Evolutionary conservation across 352 stramenopile species (phyloP).

Genomic region (Thalassiosira exigua): DNA sequence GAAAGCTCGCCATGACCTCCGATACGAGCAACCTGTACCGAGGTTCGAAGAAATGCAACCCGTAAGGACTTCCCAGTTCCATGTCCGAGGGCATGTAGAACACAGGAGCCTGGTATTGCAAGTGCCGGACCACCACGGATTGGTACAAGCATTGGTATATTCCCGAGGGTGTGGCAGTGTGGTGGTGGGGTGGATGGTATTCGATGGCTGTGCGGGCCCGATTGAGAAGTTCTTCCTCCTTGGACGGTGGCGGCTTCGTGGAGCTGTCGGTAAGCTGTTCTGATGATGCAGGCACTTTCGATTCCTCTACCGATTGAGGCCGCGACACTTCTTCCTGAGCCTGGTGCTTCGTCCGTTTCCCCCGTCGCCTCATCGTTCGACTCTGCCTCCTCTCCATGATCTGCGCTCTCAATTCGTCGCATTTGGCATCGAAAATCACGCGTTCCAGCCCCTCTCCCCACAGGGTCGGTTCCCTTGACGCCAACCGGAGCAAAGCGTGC

Average conservation of each 20-base stretch:
- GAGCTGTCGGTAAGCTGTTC: not conserved
- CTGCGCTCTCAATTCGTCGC: constrained; percentile 28
- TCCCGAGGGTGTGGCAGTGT: constrained; percentile 32
- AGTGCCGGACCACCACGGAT: constrained; percentile 58
- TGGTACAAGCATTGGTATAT: constrained; percentile 67
- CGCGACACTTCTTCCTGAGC: not conserved
- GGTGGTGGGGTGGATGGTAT: constrained; percentile 29
- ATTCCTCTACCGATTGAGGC: constrained; percentile 9
- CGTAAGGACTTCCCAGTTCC: constrained; percentile 56
- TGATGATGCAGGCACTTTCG: constrained; percentile 5
- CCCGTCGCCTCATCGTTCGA: constrained; percentile 23
- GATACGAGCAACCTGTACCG: constrained; percentile 76
- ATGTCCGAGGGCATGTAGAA: constrained; percentile 72
- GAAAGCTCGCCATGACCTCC: constrained; percentile 59
- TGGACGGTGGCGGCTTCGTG: not conserved
- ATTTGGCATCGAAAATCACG: constrained; percentile 53
- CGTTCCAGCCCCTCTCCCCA: constrained; percentile 60
- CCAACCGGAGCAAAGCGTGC: constrained; percentile 48
- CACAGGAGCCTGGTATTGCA: constrained; percentile 64
- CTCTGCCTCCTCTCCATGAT: constrained; percentile 31
- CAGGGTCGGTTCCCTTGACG: constrained; percentile 34
- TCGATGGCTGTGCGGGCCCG: constrained; percentile 40
- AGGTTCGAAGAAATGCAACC: constrained; percentile 80
- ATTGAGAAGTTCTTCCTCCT: constrained; percentile 48
- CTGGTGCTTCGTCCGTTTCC: constrained; percentile 37